Base-by-base conservation (phyloP, 2,329 filamentous ascomycete genomes). In the Coniella vitis region DNA sequence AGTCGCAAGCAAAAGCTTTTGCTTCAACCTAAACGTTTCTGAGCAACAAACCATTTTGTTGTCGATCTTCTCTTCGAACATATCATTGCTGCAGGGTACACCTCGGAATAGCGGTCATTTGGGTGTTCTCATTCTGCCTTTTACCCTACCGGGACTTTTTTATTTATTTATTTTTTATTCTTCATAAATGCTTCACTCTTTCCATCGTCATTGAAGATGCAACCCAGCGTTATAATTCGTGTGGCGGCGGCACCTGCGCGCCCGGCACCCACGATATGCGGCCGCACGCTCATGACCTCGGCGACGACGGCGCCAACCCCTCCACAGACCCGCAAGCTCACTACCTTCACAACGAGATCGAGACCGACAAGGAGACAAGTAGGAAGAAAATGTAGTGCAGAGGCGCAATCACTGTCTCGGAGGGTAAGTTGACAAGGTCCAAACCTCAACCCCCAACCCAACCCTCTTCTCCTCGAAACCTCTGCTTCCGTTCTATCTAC, bases 181-280 rank as follows among this genome's bases (percentile, higher is more conserved):
- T 29, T 10, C 25, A 31, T 43, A 37, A 29, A 53, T 54, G 52
- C 22, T 43, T 44, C 43, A 32, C 29, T 19, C 38, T 44, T 16
- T 12, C 16, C 20, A 20, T 37, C 22, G 39, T 5, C 31, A 54
- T 20, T 3, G 51, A 56, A 56, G 42, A 67, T 67, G 64, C 65
- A 61, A 56, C 55, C 63, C 36, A 62, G 56, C 50, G 57, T 67
- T 46, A 47, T 67, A 22, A 58, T 62, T 35, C 65, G 63, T 57
- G 62, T 62, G n/a, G 60, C 56, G 29, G 50, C 64, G 34, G 60
- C 37, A 39, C 37, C 37, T n/a, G 37, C 65, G 45, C 57, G 58
- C 20, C 58, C 60, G 5, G 60, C 60, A 12, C 57, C 60, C 35
- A 62, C 62, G 47, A 55, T 61, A 56, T 66, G 63, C 45, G 54